Evolutionary conservation across 2,329 filamentous ascomycete genomes (phyloP).

Genomic region (Biscogniauxia mediterranea): DNA sequence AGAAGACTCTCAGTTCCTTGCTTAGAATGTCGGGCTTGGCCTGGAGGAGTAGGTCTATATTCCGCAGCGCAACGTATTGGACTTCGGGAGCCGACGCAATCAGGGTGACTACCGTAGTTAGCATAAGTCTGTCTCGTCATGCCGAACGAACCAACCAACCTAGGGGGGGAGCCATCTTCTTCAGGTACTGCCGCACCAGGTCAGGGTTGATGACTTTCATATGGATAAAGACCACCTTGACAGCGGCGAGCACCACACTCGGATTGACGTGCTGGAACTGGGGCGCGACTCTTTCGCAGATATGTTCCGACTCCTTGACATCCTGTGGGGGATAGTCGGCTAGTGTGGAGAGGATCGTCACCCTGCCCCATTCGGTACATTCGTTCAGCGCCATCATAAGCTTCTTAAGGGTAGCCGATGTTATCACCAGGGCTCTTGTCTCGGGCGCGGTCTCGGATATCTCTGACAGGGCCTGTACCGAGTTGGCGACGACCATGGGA

Average conservation of each 20-base stretch:
- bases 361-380: constrained; percentile 96
- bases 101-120: constrained; percentile 69
- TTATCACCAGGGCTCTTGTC: constrained; percentile 82
- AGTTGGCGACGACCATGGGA: constrained; percentile 98
- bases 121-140: constrained; percentile 7
- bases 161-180: constrained; percentile 97
- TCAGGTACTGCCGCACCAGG: constrained; percentile 79
- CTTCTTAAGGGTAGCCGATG: constrained; percentile 83
- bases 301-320: constrained; percentile 94
- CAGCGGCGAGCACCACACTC: constrained; percentile 92
- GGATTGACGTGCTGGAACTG: constrained; percentile 99
- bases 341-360: constrained; percentile 86
- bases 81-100: constrained; percentile 95
- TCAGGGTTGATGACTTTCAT: constrained; percentile 83
- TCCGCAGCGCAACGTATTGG: constrained; percentile 93
- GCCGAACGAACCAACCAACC: constrained; percentile 51
- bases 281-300: constrained; percentile 91
- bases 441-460: constrained; percentile 90
- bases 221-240: constrained; percentile 96
- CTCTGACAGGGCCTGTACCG: constrained; percentile 88
- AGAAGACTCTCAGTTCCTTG: constrained; percentile 97
- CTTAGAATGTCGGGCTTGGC: constrained; percentile 95
- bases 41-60: constrained; percentile 93
- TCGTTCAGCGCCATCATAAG: constrained; percentile 95
- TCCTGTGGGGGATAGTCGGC: constrained; percentile 86